Percentiles rank a stretch among this genome's conserved stretches.
These are phyloP conservation scores for Schizophyllum commune DNA, from an alignment of 1,284 basidiomycete genomes.

Conservation along the genomic window DNA sequence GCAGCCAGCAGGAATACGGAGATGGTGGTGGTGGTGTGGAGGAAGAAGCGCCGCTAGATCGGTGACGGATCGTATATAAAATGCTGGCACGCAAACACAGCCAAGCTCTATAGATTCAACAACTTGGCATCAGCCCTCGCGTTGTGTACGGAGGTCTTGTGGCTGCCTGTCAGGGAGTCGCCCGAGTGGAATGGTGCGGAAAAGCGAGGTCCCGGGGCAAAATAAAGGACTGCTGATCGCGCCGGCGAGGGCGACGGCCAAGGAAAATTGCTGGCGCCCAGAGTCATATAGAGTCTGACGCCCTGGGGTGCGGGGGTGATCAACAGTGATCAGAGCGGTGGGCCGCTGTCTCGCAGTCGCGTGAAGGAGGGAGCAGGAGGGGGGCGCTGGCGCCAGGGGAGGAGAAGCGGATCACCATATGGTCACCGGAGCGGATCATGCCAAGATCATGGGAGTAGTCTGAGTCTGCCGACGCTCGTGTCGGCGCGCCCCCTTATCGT, in stretches of 20 bases:
- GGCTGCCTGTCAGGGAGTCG: no score
- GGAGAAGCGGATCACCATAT: not conserved
- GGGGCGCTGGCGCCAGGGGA: not conserved
- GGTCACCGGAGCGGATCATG: not conserved
- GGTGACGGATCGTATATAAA: not conserved
- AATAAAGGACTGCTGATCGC: no score
- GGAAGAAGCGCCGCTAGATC: not conserved
- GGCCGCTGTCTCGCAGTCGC: not conserved
- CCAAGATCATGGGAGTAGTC: not conserved
- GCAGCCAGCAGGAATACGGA: not conserved
- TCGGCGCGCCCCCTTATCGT: no score
- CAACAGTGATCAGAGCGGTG: no score
- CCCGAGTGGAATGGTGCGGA: not conserved
- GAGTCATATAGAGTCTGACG: no score
- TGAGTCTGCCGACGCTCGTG: no score
- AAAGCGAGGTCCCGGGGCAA: no score
- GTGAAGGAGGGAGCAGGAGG: not conserved
- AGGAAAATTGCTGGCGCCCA: no score
- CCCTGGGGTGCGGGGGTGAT: no score
- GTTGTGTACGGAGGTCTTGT: not conserved
- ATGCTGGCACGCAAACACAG: not conserved
- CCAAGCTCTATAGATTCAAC: not conserved
- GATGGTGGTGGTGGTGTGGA: not conserved
- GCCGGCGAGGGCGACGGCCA: no score
- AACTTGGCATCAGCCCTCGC: not conserved